Percentiles rank a stretch among this genome's conserved stretches.
Evolutionary conservation across 495 filamentous ascomycete genomes (phyloP).

Genomic region (Neurospora sp.): DNA sequence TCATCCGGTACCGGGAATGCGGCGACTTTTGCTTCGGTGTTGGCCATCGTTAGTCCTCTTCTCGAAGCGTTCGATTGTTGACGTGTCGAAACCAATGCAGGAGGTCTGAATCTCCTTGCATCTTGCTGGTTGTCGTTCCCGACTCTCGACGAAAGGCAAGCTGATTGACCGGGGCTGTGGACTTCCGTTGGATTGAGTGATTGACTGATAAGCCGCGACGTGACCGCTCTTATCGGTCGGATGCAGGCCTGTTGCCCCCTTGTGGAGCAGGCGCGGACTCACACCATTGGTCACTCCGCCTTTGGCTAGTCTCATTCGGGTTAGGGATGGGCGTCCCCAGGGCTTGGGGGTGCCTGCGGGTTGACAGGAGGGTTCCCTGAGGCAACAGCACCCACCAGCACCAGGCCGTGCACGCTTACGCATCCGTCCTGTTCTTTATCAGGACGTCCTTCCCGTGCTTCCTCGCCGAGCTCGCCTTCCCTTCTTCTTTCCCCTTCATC

Average conservation of each 20-base stretch:
- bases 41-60: neutral
- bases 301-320: constrained; percentile 11
- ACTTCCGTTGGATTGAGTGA: neutral
- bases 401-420: constrained; percentile 13
- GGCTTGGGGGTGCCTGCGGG: constrained; percentile 5
- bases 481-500: constrained; percentile 21
- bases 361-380: constrained; percentile 12
- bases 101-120: neutral
- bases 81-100: neutral
- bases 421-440: constrained; percentile 21
- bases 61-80: neutral
- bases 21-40: neutral
- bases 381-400: constrained; percentile 11
- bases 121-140: neutral
- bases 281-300: constrained; percentile 21
- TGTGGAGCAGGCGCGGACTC: constrained; percentile 4
- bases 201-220: neutral
- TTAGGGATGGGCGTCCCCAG: constrained; percentile 9
- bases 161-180: neutral
- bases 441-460: constrained; percentile 25
- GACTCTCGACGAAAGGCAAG: neutral
- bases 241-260: constrained; percentile 11
- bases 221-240: constrained; percentile 8
- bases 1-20: neutral
- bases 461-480: constrained; percentile 14